Evolutionary conservation across 805 yeast species (phyloP).

Genomic region (Naumovozyma dairenensis): DNA sequence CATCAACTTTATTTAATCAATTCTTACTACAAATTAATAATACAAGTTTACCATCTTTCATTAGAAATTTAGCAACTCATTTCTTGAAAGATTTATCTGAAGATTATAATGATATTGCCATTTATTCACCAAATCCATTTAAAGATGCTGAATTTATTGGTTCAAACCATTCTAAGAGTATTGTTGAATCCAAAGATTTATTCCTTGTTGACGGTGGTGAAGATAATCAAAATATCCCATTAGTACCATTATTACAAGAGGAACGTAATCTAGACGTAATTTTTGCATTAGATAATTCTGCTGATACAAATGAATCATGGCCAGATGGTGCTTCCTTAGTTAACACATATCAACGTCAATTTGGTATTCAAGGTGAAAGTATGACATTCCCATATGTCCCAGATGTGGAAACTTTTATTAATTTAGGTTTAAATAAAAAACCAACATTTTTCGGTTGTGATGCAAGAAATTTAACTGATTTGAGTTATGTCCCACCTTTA

Average conservation of each 20-base stretch:
- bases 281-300: conserved; percentile 58
- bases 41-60: conserved; percentile 36
- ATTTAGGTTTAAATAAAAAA: conserved; percentile 48
- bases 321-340: conserved; percentile 59
- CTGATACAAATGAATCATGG: conserved; percentile 51
- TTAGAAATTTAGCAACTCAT: conserved; percentile 31
- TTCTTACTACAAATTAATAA: conserved; percentile 42
- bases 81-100: conserved; percentile 39
- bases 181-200: conserved; percentile 35
- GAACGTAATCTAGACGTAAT: conserved; percentile 52
- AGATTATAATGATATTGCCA: conserved; percentile 58
- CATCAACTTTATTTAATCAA: conserved; percentile 71
- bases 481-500: conserved; percentile 55
- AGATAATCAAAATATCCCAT: conserved; percentile 55
- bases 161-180: conserved; percentile 28
- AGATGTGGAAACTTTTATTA: conserved; percentile 48
- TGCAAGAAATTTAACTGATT: conserved; percentile 47
- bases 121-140: conserved; percentile 66
- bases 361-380: conserved; percentile 40
- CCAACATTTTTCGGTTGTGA: conserved; percentile 85
- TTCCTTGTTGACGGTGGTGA: conserved; percentile 67
- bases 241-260: conserved; percentile 50
- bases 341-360: conserved; percentile 51
- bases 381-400: conserved; percentile 78
- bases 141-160: conserved; percentile 30